phyloP scores from a whole-genome alignment of 495 filamentous ascomycete species.

The Penicillium robsamsonii region DNA sequence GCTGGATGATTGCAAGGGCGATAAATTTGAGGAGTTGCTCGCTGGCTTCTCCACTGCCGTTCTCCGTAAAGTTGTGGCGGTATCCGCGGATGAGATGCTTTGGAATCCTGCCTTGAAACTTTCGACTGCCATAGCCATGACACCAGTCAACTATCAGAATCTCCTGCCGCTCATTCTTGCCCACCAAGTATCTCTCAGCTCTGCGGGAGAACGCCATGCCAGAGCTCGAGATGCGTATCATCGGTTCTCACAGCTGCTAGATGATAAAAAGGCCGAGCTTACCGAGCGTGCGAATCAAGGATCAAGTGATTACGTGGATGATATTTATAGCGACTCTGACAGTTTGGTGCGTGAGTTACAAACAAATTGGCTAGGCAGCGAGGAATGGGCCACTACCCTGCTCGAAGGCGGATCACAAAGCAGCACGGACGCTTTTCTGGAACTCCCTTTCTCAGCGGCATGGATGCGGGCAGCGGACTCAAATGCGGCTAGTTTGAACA shows the following conservation, averaged over 20 bases:
- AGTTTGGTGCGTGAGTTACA: constrained; percentile 49
- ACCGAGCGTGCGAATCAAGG: constrained; percentile 27
- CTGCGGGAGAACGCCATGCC: constrained; percentile 40
- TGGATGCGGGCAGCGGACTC: constrained; percentile 61
- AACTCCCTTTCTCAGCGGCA: constrained; percentile 60
- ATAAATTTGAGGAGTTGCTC: constrained; percentile 75
- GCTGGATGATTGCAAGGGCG: constrained; percentile 88
- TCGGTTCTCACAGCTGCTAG: constrained; percentile 59
- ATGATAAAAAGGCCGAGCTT: constrained; percentile 50
- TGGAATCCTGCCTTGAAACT: constrained; percentile 54
- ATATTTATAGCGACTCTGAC: constrained; percentile 35
- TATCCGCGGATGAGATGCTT: constrained; percentile 32
- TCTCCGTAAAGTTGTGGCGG: constrained; percentile 62
- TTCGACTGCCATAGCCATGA: constrained; percentile 60
- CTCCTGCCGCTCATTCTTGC: constrained; percentile 68
- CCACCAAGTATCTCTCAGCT: constrained; percentile 62
- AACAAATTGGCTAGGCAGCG: constrained; percentile 72
- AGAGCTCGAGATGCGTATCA: constrained; percentile 50
- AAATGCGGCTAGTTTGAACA: constrained; percentile 49
- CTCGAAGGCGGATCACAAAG: constrained; percentile 61
- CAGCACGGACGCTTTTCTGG: constrained; percentile 60
- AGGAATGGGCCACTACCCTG: constrained; percentile 64
- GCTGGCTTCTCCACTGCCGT: constrained; percentile 77
- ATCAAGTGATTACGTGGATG: constrained; percentile 23
- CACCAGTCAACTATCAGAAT: constrained; percentile 56